These are phyloP conservation scores for Firmiana major DNA, from an alignment of 345 rosid species.

Conservation along the genomic window DNA sequence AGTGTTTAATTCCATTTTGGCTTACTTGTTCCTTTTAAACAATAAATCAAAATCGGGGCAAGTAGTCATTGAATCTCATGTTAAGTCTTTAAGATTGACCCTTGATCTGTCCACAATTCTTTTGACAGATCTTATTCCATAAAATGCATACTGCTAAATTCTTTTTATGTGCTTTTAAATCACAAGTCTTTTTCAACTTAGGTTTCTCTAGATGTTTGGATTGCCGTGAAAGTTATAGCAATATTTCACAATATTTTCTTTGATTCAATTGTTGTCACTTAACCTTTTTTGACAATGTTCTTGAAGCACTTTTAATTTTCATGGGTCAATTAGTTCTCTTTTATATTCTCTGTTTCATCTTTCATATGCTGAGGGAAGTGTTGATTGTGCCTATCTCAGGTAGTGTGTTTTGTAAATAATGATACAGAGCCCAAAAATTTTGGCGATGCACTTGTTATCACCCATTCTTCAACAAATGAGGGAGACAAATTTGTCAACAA, in stretches of 20 bases:
- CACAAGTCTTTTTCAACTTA: background rate
- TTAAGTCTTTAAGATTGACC: background rate
- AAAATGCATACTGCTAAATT: background rate
- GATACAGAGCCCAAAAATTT: constrained; percentile 30
- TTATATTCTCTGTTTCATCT: background rate
- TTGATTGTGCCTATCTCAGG: constrained; percentile 44
- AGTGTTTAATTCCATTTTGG: background rate
- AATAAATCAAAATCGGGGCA: background rate
- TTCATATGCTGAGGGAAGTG: background rate
- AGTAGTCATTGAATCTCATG: background rate
- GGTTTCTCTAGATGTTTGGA: background rate
- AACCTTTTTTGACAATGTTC: background rate
- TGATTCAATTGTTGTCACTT: background rate
- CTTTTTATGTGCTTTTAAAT: background rate
- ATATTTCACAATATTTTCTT: background rate
- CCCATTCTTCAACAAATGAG: constrained; percentile 35
- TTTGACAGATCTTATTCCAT: background rate
- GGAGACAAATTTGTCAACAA: constrained; percentile 26
- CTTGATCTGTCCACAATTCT: background rate
- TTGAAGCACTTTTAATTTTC: background rate
- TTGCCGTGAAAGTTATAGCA: background rate
- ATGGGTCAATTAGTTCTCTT: background rate
- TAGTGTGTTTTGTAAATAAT: constrained; percentile 43
- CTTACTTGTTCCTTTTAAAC: background rate
- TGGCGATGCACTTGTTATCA: constrained; percentile 45